These are phyloP conservation scores for Starmerella bombi DNA, from an alignment of 805 yeast genomes.

Conservation along the genomic window DNA sequence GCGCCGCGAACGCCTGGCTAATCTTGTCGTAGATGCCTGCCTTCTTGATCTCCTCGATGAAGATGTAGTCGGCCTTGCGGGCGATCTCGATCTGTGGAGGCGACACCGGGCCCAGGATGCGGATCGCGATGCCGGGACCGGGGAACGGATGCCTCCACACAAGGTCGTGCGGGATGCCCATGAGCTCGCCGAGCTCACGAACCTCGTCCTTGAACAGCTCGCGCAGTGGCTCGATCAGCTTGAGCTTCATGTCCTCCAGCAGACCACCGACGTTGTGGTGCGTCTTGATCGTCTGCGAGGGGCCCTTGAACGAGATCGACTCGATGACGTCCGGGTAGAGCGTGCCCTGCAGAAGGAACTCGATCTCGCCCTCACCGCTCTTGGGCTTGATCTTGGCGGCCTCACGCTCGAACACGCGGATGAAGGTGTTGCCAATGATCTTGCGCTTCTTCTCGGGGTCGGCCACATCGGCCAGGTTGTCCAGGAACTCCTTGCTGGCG, in stretches of 20 bases:
- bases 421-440: conserved; percentile 95
- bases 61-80: conserved; percentile 90
- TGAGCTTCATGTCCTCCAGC: conserved; percentile 94
- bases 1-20: conserved; percentile 95
- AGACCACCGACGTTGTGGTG: conserved; percentile 99
- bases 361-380: conserved; percentile 70
- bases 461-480: conserved; percentile 78
- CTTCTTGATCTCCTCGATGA: conserved; percentile 86
- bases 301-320: conserved; percentile 97
- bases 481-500: conserved; percentile 80
- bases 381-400: conserved; percentile 84
- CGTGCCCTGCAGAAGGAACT: conserved; percentile 91
- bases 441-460: conserved; percentile 99
- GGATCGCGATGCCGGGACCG: conserved; percentile 98
- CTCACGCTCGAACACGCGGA: conserved; percentile 91
- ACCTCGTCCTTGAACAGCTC: conserved; percentile 99
- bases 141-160: conserved; percentile 99
- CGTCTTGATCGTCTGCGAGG: conserved; percentile 97
- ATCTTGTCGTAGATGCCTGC: conserved; percentile 88
- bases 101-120: conserved; percentile 95
- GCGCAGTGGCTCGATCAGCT: conserved; percentile 95
- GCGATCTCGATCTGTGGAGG: conserved; percentile 89
- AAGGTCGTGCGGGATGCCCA: conserved; percentile 91
- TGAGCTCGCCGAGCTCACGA: conserved; percentile 82
- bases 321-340: conserved; percentile 97